Evolutionary conservation across 305 asterid genomes (phyloP).

Genomic region (Stenogyne calaminthoides): DNA sequence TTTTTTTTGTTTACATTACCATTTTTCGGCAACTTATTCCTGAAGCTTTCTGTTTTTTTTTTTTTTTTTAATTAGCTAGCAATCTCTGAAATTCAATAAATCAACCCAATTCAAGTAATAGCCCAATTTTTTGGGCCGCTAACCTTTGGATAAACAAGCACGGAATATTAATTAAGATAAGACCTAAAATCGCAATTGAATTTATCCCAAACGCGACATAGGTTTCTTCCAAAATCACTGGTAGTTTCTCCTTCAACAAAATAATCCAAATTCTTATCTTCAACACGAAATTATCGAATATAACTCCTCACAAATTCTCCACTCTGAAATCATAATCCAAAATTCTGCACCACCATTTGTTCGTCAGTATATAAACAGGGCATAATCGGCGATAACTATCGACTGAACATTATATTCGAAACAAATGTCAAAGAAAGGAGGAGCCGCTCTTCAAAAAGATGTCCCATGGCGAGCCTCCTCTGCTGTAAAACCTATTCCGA

Average conservation of each 20-base stretch:
- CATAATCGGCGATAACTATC: neutral
- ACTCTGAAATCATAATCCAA: neutral
- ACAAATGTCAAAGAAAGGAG: conserved; percentile 58
- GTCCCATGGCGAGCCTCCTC: conserved; percentile 91
- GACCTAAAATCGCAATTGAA: neutral
- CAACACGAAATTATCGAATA: neutral
- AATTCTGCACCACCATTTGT: neutral
- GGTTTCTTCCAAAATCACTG: neutral
- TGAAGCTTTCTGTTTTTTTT: too few relatives aligned
- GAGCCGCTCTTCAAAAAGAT: conserved; percentile 57
- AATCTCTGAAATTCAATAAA: neutral
- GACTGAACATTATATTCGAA: neutral
- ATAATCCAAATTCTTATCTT: conserved; percentile 43
- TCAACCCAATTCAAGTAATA: neutral
- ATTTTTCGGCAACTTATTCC: too few relatives aligned
- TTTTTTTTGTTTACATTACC: too few relatives aligned
- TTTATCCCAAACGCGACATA: conserved; percentile 16
- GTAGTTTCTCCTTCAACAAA: neutral
- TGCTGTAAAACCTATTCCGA: conserved; percentile 76
- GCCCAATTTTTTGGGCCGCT: neutral
- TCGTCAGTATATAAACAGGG: neutral
- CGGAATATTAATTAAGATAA: neutral
- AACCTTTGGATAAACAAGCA: neutral
- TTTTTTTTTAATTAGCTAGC: too few relatives aligned
- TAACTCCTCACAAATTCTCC: neutral